Evolutionary conservation across 306 rosid genomes (phyloP).

Genomic region (Dicorynia guianensis): DNA sequence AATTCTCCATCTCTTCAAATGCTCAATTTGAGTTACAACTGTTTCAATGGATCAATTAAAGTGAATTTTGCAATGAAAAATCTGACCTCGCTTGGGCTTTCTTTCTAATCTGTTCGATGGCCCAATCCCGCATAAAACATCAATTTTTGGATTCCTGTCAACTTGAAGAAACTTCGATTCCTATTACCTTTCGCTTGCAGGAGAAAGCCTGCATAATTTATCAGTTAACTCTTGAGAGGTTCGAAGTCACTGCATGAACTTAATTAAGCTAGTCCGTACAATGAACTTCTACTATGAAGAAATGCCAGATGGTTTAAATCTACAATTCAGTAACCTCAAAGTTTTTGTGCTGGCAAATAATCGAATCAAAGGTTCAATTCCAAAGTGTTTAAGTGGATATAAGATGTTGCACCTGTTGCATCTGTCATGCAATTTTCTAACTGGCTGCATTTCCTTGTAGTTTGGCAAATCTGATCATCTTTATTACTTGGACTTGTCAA

Average conservation of each 20-base stretch:
- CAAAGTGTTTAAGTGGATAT: conserved; percentile 56
- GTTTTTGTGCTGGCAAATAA: conserved; percentile 42
- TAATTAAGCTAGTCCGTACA: conserved; percentile 39
- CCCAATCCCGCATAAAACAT: conserved; percentile 46
- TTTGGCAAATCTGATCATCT: conserved; percentile 40
- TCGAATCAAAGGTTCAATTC: conserved; percentile 53
- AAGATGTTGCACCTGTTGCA: conserved; percentile 52
- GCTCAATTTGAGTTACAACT: conserved; percentile 29
- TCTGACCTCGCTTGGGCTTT: conserved; percentile 44
- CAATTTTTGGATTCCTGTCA: conserved; percentile 30
- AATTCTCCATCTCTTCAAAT: conserved; percentile 38
- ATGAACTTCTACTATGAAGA: conserved; percentile 47
- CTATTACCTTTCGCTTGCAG: conserved; percentile 43
- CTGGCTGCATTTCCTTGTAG: conserved; percentile 50
- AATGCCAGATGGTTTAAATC: conserved; percentile 31
- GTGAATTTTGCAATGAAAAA: conserved; percentile 46
- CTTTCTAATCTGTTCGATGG: conserved; percentile 46
- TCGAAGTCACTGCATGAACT: conserved; percentile 49
- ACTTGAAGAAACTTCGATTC: conserved; percentile 37
- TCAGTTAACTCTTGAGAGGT: conserved; percentile 42
- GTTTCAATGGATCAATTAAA: conserved; percentile 35
- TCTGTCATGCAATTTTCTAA: conserved; percentile 55
- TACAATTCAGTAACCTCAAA: conserved; percentile 44
- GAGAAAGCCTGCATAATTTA: conserved; percentile 35
- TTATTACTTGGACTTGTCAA: conserved; percentile 47